phyloP scores from a whole-genome alignment of 176 grass and related monocot genomes.

The Panicum miliaceum region DNA sequence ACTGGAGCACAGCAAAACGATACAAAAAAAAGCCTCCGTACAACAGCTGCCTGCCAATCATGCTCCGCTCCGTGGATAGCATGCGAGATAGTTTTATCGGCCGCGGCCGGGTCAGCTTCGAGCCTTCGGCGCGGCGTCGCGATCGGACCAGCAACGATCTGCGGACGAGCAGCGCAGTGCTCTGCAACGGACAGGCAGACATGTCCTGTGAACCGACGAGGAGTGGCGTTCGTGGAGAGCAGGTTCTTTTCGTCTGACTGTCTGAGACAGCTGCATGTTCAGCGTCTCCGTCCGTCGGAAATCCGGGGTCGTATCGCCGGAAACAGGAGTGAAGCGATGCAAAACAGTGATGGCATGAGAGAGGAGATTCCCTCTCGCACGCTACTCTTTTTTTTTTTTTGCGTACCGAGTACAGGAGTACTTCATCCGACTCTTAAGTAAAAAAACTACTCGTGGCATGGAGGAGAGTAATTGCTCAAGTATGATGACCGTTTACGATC shows the following conservation, averaged over 20 bases:
- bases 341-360: too few relatives aligned
- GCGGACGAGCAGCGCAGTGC: background rate
- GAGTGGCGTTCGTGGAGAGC: slow-evolving; percentile 28
- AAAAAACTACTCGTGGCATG: too few relatives aligned
- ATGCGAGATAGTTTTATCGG: background rate
- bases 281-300: background rate
- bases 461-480: too few relatives aligned
- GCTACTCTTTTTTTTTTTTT: too few relatives aligned
- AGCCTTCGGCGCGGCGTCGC: too few relatives aligned
- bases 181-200: background rate
- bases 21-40: background rate
- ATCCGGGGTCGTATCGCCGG: background rate
- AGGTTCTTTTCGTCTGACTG: background rate
- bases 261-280: slow-evolving; percentile 21
- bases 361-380: too few relatives aligned
- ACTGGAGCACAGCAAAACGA: background rate
- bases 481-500: background rate
- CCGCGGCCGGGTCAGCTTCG: slow-evolving; percentile 9
- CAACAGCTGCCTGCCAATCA: slow-evolving; percentile 4
- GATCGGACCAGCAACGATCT: background rate
- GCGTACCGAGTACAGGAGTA: too few relatives aligned
- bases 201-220: slow-evolving; percentile 18
- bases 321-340: too few relatives aligned
- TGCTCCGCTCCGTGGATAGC: background rate
- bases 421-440: too few relatives aligned